phyloP scores from a whole-genome alignment of 331 rosid species.

The Pyrus hybrid region DNA sequence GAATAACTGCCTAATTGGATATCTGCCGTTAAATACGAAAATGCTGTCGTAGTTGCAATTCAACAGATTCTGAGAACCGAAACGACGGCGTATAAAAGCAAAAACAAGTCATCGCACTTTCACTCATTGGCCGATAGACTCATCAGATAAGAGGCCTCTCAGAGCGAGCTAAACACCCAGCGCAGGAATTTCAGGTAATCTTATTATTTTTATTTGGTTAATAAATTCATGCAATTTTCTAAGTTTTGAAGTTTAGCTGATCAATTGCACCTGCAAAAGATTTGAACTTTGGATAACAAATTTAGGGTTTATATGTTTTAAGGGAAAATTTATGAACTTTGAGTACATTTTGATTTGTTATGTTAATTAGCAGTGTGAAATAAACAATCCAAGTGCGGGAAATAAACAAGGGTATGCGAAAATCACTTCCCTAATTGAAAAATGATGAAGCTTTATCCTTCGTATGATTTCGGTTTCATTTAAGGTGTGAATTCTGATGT shows the following conservation, averaged over 20 bases:
- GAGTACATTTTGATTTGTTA: background rate
- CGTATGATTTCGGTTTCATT: background rate
- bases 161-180: background rate
- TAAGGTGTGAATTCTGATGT: background rate
- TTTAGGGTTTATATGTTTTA: background rate
- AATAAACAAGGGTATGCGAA: too few species aligned
- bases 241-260: background rate
- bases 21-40: background rate
- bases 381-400: too few species aligned
- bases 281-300: background rate
- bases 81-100: too few species aligned
- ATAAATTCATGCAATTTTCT: background rate
- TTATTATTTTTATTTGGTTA: background rate
- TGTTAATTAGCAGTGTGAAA: background rate
- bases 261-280: background rate
- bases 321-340: background rate
- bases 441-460: background rate
- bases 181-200: background rate
- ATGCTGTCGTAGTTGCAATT: too few species aligned
- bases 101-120: background rate
- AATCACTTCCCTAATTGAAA: too few species aligned
- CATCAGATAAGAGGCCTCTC: background rate
- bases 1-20: background rate
- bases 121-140: background rate
- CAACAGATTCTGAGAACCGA: too few species aligned